These are phyloP conservation scores for Calonectria pseudoreteaudii DNA, from an alignment of 2,329 filamentous ascomycete species.

Conservation along the genomic window DNA sequence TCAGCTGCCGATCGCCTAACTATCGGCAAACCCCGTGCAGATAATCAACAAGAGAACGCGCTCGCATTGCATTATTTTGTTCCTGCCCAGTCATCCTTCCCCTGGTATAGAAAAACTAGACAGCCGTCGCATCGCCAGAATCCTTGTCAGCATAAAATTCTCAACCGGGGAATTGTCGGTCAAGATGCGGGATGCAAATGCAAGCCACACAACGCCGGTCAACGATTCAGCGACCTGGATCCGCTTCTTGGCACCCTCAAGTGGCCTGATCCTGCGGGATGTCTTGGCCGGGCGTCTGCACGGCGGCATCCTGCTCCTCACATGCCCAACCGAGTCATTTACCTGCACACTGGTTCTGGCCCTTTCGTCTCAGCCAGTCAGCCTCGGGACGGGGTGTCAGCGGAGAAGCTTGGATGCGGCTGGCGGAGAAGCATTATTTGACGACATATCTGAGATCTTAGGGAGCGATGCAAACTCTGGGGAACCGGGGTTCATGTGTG, in stretches of 20 bases:
- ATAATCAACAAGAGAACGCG: not conserved
- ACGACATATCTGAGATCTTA: not conserved
- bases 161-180: constrained; percentile 32
- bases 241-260: constrained; percentile 29
- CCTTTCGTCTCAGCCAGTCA: constrained; percentile 25
- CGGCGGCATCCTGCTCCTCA: constrained; percentile 30
- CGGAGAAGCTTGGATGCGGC: constrained; percentile 23
- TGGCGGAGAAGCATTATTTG: constrained; percentile 19
- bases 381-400: constrained; percentile 21
- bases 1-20: constrained; percentile 16
- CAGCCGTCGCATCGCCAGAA: constrained; percentile 11
- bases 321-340: constrained; percentile 31
- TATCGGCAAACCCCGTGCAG: constrained; percentile 9
- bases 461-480: constrained; percentile 3
- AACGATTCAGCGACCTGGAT: constrained; percentile 30
- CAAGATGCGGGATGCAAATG: constrained; percentile 36
- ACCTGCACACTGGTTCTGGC: constrained; percentile 8
- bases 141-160: constrained; percentile 19
- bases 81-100: not conserved
- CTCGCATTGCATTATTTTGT: not conserved
- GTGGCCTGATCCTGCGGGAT: constrained; percentile 41
- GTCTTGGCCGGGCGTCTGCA: constrained; percentile 28
- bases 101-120: not conserved
- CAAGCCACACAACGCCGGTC: constrained; percentile 37
- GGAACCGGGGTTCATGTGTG: not conserved